Percentiles rank a stretch among this genome's conserved stretches.
These are phyloP conservation scores for Capsella bursapastoris DNA, from an alignment of 345 rosid genomes.

Conservation along the genomic window DNA sequence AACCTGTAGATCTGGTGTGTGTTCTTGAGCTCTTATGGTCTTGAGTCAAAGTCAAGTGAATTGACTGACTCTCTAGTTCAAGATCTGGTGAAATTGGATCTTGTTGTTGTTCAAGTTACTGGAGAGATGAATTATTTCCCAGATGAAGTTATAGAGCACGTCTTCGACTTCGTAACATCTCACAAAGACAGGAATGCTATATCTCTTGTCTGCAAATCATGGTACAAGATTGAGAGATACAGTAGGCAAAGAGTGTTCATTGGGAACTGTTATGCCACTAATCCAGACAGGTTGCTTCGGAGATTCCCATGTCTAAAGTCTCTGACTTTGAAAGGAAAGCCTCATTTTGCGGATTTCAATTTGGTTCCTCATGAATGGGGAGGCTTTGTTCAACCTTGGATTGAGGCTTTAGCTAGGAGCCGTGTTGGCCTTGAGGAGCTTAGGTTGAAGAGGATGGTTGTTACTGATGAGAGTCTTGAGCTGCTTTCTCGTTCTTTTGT, in stretches of 20 bases:
- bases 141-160: conserved; percentile 89
- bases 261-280: conserved; percentile 88
- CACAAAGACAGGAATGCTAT: conserved; percentile 79
- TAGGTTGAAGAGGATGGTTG: conserved; percentile 93
- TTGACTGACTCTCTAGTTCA: background rate
- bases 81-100: conserved; percentile 4
- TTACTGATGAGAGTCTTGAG: conserved; percentile 85
- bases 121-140: conserved; percentile 87
- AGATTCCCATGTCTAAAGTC: conserved; percentile 83
- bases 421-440: conserved; percentile 84
- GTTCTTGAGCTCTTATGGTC: background rate
- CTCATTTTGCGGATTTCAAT: conserved; percentile 97
- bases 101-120: background rate
- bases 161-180: conserved; percentile 70
- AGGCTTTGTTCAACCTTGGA: conserved; percentile 78
- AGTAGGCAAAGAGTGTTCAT: conserved; percentile 71
- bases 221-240: conserved; percentile 84
- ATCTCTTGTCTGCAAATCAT: conserved; percentile 82
- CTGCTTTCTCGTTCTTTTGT: conserved; percentile 69
- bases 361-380: conserved; percentile 95
- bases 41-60: background rate
- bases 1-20: background rate
- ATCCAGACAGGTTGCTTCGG: conserved; percentile 66
- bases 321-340: conserved; percentile 85
- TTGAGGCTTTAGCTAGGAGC: conserved; percentile 64